A percentile compares a stretch with the other conserved stretches of the same genome.
Evolutionary conservation across 2,329 filamentous ascomycete species (phyloP).

Genomic region (Pyrenophora tritici-repentis): DNA sequence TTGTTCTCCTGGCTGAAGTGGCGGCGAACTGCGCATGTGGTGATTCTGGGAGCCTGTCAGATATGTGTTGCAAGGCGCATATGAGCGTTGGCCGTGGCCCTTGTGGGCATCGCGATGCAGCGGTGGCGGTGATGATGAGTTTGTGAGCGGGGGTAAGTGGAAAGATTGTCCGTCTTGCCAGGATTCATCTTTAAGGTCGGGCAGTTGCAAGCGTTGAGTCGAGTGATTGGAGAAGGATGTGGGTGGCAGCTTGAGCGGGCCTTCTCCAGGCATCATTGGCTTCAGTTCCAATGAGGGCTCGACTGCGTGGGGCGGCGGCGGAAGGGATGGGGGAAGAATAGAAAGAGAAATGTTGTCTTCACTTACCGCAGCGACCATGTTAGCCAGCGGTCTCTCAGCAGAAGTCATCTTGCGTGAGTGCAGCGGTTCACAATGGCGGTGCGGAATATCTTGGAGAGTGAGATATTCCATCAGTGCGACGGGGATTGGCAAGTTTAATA

Average conservation of each 20-base stretch:
- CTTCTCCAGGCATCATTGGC: too few species aligned
- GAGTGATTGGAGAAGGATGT: too few species aligned
- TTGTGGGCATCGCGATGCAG: background rate
- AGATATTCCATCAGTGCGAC: conserved; percentile 44
- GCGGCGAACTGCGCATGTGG: conserved; percentile 39
- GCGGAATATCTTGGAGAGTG: conserved; percentile 47
- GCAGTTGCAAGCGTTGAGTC: too few species aligned
- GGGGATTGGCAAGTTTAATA: conserved; percentile 14
- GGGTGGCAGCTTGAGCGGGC: too few species aligned
- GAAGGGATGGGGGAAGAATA: conserved; percentile 1
- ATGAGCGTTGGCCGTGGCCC: background rate
- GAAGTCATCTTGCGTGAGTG: conserved; percentile 38
- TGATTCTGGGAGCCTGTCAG: conserved; percentile 33
- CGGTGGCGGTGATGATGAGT: background rate
- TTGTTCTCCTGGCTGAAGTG: conserved; percentile 41
- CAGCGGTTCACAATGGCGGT: conserved; percentile 36
- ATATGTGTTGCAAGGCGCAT: conserved; percentile 1
- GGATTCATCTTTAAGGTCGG: too few species aligned
- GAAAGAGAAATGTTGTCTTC: conserved; percentile 12
- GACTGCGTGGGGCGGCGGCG: background rate
- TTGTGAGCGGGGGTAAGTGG: conserved; percentile 1
- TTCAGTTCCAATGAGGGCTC: too few species aligned
- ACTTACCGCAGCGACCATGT: conserved; percentile 41
- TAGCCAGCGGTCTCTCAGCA: conserved; percentile 28
- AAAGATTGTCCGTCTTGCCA: background rate